Evolutionary conservation across 2,329 filamentous ascomycete species (phyloP), one percentile per base, ranked within the genome.

Genomic region (Ophiocordyceps camponoti-saundersi): DNA sequence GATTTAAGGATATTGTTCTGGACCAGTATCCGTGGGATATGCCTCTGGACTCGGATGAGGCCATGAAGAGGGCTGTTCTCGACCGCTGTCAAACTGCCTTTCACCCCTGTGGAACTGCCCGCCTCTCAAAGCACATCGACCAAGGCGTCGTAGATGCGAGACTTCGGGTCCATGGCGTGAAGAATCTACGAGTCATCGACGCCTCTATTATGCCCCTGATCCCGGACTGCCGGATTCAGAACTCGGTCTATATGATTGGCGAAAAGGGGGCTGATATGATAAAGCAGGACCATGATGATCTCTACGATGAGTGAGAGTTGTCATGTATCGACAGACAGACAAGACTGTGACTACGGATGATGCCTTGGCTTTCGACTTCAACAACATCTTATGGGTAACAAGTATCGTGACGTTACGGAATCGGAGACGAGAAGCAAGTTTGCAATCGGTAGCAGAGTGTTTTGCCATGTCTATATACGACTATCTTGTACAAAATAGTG

Each of bases 11-110:
- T 45, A 65, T 76, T 44, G 61, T 77, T 11, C 60, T 59, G 1
- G 64, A 57, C 6, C 71, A 75, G 47, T 81, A 79, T 54, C 77
- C 77, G 0, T 80, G 73, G 74, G 60, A 66, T 0, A 77, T 80
- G 72, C 75, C 76, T 0, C 64, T 71, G 2, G 54, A 73, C 13
- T 67, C 66, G 1, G 73, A 80, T 46, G 68, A 71, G 48, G 69
- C 62, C 2, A 80, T 80, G 75, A 69, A 72, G 41, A 65, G 65
- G 45, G 61, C 67, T 39, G 69, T 80, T 13, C 58, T 80, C 8
- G 76, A 80, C 47, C 64, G 76, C n/a, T 72, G 61, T 29, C 73
- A 80, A 61, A 80, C 75, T 3, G 69, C 65, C 0, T 79, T 75
- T 61, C 72, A 78, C 52, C 74, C 75, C 3, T 77, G 72, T 46